A percentile compares a stretch with the other conserved stretches of the same genome.
These are phyloP conservation scores for Fagopyrum tataricum DNA, from an alignment of 148 eudicot genomes.

Conservation along the genomic window DNA sequence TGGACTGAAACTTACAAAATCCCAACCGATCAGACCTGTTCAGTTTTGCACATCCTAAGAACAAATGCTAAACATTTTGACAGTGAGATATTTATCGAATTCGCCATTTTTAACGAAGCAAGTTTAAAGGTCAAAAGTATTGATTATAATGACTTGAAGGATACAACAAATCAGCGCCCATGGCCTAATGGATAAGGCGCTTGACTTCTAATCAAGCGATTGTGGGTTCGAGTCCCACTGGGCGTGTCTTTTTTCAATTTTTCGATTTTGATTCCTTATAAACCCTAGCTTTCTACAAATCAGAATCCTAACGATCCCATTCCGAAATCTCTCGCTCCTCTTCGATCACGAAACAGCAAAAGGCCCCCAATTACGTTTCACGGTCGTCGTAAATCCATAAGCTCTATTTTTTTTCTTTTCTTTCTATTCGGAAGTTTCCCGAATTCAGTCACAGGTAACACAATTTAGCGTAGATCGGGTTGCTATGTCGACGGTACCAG, in stretches of 20 bases:
- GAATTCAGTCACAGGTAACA: background rate
- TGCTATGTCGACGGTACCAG: conserved; percentile 34
- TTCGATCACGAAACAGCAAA: background rate
- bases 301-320: background rate
- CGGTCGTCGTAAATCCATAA: background rate
- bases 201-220: conserved; percentile 15
- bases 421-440: background rate
- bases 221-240: conserved; percentile 15
- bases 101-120: too few relatives aligned
- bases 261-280: background rate
- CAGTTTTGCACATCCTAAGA: too few relatives aligned
- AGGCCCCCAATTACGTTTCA: background rate
- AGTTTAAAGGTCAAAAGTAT: too few relatives aligned
- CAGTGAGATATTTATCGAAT: too few relatives aligned
- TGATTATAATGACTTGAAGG: too few relatives aligned
- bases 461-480: background rate
- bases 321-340: background rate
- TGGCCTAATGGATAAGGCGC: conserved; percentile 15
- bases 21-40: too few relatives aligned
- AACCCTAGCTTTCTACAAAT: background rate
- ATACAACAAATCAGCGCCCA: too few relatives aligned
- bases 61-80: too few relatives aligned
- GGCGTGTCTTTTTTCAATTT: background rate
- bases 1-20: too few relatives aligned
- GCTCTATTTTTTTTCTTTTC: background rate